phyloP scores from a whole-genome alignment of 441 rosid genomes.

The Pelargonium australe region DNA sequence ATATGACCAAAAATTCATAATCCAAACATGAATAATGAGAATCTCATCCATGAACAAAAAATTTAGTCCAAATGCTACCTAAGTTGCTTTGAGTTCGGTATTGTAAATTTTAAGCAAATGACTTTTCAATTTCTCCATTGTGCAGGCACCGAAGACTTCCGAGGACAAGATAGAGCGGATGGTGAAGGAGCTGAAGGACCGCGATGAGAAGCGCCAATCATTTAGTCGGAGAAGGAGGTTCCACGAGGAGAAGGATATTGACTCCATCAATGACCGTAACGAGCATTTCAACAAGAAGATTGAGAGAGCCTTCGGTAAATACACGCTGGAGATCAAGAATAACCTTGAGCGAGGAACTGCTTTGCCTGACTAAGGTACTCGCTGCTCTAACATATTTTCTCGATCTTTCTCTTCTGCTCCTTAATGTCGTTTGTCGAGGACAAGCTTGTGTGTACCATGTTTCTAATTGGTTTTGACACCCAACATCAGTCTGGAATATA shows the following conservation, averaged over 20 bases:
- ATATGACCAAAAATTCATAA: no score
- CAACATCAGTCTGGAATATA: neutral
- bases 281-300: conserved; percentile 98
- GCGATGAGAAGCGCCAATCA: conserved; percentile 62
- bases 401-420: neutral
- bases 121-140: conserved; percentile 14
- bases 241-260: conserved; percentile 86
- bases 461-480: neutral
- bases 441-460: neutral
- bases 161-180: conserved; percentile 75
- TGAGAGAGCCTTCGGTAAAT: conserved; percentile 81
- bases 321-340: conserved; percentile 87
- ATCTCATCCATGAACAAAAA: no score
- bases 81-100: no score
- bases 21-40: no score
- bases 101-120: neutral
- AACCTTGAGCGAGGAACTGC: conserved; percentile 94
- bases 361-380: conserved; percentile 62
- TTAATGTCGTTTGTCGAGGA: neutral
- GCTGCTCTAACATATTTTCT: conserved; percentile 2
- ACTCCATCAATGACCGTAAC: conserved; percentile 91
- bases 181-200: conserved; percentile 74
- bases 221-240: conserved; percentile 84
- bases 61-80: no score
- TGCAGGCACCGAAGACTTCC: conserved; percentile 68